phyloP scores from a whole-genome alignment of 768 basidiomycete genomes.

The Hirschioporus abietinus region DNA sequence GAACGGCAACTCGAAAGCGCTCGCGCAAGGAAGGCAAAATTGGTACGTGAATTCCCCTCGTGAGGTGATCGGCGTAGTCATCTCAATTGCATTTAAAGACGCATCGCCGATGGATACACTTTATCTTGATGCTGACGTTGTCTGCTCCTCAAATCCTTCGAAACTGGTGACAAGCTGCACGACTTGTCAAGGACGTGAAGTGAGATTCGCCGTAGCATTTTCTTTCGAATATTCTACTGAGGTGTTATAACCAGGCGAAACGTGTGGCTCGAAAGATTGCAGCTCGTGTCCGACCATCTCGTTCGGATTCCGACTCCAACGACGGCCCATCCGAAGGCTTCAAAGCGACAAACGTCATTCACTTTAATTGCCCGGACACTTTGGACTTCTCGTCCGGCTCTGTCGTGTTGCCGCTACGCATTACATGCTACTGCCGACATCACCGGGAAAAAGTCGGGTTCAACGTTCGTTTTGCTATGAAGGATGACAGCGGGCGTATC shows the following conservation, averaged over 20 bases:
- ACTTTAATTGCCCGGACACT: constrained; percentile 91
- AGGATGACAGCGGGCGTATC: constrained; percentile 70
- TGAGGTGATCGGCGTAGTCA: constrained; percentile 16
- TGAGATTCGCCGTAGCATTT: constrained; percentile 26
- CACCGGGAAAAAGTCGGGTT: constrained; percentile 97
- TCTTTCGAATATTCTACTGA: constrained; percentile 11
- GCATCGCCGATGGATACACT: constrained; percentile 65
- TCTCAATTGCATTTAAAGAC: constrained; percentile 36
- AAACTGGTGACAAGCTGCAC: constrained; percentile 75
- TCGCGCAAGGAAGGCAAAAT: constrained; percentile 82
- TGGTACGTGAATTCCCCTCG: constrained; percentile 38
- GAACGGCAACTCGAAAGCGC: constrained; percentile 79
- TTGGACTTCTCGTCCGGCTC: constrained; percentile 87
- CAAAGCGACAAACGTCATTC: constrained; percentile 69
- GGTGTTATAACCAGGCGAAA: constrained; percentile 55
- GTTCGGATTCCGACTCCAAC: constrained; percentile 67
- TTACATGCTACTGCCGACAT: constrained; percentile 98
- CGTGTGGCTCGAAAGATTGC: constrained; percentile 87
- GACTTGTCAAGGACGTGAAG: constrained; percentile 87
- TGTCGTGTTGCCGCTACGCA: constrained; percentile 84
- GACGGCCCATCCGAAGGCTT: constrained; percentile 41
- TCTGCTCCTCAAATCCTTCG: constrained; percentile 77
- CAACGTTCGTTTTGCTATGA: constrained; percentile 82
- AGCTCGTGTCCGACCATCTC: constrained; percentile 71
- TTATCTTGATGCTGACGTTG: constrained; percentile 65